phyloP scores from a whole-genome alignment of 208 protist genomes.

The Jaenimonas drosophilae region DNA sequence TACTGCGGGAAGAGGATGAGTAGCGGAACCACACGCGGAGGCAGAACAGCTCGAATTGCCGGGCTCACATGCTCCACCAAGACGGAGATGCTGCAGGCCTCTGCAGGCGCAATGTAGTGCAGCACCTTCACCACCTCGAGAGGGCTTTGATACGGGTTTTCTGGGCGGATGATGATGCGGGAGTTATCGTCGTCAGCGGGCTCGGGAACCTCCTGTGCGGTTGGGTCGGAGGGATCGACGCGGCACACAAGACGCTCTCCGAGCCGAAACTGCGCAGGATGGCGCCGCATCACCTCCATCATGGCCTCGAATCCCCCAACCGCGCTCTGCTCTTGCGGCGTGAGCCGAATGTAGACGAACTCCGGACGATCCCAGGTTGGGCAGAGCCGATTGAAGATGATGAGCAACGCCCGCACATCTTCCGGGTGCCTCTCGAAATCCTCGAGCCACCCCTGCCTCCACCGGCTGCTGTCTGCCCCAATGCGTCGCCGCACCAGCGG shows the following conservation, averaged over 20 bases:
- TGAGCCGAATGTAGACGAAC: conserved; percentile 72
- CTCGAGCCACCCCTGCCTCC: conserved; percentile 38
- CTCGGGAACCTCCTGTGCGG: conserved; percentile 26
- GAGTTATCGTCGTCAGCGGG: conserved; percentile 28
- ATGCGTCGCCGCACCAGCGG: conserved; percentile 41
- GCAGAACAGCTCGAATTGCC: conserved; percentile 64
- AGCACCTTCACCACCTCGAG: conserved; percentile 64
- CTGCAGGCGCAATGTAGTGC: conserved; percentile 57
- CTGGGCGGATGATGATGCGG: conserved; percentile 24
- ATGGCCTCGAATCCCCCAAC: conserved; percentile 62
- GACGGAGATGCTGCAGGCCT: conserved; percentile 37
- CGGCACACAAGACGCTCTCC: conserved; percentile 64
- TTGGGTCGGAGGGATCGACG: conserved; percentile 57
- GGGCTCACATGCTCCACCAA: conserved; percentile 66
- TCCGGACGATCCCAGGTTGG: conserved; percentile 68
- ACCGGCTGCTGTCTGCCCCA: conserved; percentile 61
- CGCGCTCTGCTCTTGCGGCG: conserved; percentile 16
- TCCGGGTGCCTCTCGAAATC: conserved; percentile 66
- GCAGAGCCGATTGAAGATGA: conserved; percentile 43
- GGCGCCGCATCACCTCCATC: conserved; percentile 36
- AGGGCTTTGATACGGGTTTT: conserved; percentile 69
- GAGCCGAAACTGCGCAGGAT: conserved; percentile 56
- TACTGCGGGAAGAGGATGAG: conserved; percentile 58
- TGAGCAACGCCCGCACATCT: conserved; percentile 44
- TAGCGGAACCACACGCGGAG: conserved; percentile 52